A percentile compares a stretch with the other conserved stretches of the same genome.
These are phyloP conservation scores for Pythium diclinum DNA, from an alignment of 352 stramenopile genomes.

Conservation along the genomic window DNA sequence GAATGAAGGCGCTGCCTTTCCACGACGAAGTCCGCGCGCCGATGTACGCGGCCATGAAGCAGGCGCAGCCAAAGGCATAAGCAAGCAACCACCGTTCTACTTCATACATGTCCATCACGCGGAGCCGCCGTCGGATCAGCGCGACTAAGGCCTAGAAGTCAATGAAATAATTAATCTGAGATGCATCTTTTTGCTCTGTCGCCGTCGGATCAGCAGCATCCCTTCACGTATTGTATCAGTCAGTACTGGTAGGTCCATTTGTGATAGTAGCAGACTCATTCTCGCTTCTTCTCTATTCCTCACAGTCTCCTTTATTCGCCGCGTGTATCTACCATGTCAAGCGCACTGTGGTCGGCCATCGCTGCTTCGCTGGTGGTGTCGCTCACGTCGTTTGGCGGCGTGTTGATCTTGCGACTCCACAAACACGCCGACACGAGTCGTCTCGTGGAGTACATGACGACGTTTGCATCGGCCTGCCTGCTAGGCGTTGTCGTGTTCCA, in stretches of 20 bases:
- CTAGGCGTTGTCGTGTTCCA: slow-evolving; percentile 38
- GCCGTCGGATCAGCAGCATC: neutral
- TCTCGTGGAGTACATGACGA: slow-evolving; percentile 29
- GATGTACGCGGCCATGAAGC: slow-evolving; percentile 14
- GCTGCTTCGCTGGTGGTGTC: slow-evolving; percentile 18
- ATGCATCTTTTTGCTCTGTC: neutral
- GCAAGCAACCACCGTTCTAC: too few relatives aligned
- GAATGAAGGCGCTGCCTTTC: slow-evolving; percentile 54
- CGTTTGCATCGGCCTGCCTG: slow-evolving; percentile 26
- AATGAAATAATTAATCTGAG: neutral
- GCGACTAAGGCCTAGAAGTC: neutral
- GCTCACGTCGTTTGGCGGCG: slow-evolving; percentile 28
- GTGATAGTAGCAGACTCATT: neutral
- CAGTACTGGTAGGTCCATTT: neutral
- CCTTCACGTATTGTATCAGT: neutral
- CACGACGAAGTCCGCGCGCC: slow-evolving; percentile 52
- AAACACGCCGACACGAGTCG: slow-evolving; percentile 4
- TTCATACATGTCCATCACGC: neutral
- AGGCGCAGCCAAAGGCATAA: neutral
- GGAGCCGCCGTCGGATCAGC: neutral
- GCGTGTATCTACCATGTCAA: neutral
- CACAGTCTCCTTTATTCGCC: neutral
- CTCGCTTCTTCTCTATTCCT: neutral
- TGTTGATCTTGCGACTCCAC: slow-evolving; percentile 23
- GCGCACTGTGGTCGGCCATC: neutral